Percentiles rank a stretch among this genome's conserved stretches.
Evolutionary conservation across 768 basidiomycete genomes (phyloP).

Genomic region (Trametes sanguinea): DNA sequence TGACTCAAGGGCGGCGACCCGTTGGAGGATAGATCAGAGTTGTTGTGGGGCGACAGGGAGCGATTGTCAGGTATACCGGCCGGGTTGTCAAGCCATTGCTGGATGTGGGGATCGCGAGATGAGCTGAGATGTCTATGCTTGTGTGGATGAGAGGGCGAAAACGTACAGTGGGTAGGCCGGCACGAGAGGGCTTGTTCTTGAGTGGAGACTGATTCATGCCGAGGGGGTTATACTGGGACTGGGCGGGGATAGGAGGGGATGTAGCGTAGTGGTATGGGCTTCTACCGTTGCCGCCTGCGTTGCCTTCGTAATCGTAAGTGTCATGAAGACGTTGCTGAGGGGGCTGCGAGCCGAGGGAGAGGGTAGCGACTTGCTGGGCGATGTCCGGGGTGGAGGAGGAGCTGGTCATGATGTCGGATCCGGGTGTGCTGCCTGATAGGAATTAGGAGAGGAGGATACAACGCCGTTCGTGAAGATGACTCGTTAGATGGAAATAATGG

Average conservation of each 20-base stretch:
- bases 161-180: conserved; percentile 75
- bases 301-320: conserved; percentile 80
- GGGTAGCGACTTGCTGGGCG: conserved; percentile 45
- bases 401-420: conserved; percentile 62
- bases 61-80: conserved; percentile 60
- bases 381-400: conserved; percentile 75
- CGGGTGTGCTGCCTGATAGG: conserved; percentile 11
- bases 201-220: conserved; percentile 68
- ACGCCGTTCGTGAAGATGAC: conserved; percentile 28
- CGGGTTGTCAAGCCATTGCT: conserved; percentile 88
- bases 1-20: conserved; percentile 65
- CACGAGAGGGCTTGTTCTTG: conserved; percentile 73
- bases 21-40: conserved; percentile 86
- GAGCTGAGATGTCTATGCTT: conserved; percentile 25
- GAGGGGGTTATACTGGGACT: conserved; percentile 50
- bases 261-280: conserved; percentile 73
- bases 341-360: conserved; percentile 65
- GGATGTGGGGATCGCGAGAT: conserved; percentile 27
- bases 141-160: conserved; percentile 12
- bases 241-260: conserved; percentile 57
- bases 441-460: conserved; percentile 22
- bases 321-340: conserved; percentile 84
- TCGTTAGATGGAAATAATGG: conserved; percentile 27
- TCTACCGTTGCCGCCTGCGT: conserved; percentile 49
- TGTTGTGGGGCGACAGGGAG: conserved; percentile 82